These are phyloP conservation scores for Pilobolus umbonatus DNA, from an alignment of 192 early-diverging fungal species.

Conservation along the genomic window DNA sequence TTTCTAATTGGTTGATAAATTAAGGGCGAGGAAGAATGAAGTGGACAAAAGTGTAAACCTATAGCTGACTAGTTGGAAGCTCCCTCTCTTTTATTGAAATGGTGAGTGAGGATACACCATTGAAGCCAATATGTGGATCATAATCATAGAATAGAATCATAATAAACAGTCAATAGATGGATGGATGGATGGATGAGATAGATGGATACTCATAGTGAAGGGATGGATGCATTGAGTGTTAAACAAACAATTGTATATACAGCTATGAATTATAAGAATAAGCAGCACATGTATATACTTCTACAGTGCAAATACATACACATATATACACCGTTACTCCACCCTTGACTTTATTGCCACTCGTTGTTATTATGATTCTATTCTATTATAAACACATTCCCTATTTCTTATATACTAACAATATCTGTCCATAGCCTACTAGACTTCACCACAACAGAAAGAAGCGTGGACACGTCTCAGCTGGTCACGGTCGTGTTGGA, in stretches of 20 bases:
- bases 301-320: background rate
- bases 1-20: too few species aligned
- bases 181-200: constrained; percentile 10
- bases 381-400: background rate
- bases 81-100: constrained; percentile 38
- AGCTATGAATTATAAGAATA: too few species aligned
- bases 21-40: too few species aligned
- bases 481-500: constrained; percentile 99
- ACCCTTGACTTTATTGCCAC: background rate
- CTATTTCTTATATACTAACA: background rate
- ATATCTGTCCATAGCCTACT: constrained; percentile 78
- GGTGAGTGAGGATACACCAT: background rate
- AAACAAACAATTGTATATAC: background rate
- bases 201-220: constrained; percentile 2
- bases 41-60: too few species aligned
- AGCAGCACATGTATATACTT: too few species aligned
- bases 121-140: constrained; percentile 24
- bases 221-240: background rate
- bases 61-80: constrained; percentile 39
- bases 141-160: background rate
- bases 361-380: background rate
- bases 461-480: constrained; percentile 98
- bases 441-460: constrained; percentile 88
- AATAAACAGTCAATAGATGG: constrained; percentile 12
- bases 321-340: background rate